Evolutionary conservation across 106 monocot species (phyloP).

Genomic region (Dendrobium chrysotoxum): DNA sequence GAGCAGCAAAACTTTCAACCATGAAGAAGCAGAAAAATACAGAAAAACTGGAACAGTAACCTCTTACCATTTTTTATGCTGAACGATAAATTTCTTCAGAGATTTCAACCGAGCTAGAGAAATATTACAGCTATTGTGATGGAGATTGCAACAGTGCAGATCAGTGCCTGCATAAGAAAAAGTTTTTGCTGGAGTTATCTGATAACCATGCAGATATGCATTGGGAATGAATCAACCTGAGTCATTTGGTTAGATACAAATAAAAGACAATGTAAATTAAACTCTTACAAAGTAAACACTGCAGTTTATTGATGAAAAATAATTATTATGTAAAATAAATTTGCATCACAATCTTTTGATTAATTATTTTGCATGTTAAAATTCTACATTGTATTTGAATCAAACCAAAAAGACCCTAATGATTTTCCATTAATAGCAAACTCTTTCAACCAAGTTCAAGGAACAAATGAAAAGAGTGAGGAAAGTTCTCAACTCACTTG

Average conservation of each 20-base stretch:
- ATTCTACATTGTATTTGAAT: neutral
- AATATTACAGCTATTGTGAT: conserved; percentile 9
- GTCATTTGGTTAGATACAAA: neutral
- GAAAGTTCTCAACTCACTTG: neutral
- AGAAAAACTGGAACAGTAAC: neutral
- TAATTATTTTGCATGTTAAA: neutral
- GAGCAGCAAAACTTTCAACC: neutral
- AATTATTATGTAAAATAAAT: neutral
- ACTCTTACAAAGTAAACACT: neutral
- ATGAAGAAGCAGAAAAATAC: neutral
- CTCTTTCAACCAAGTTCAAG: neutral
- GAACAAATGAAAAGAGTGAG: neutral
- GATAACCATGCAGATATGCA: neutral
- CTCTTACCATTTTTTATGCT: neutral
- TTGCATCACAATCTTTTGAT: neutral
- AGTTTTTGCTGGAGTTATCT: neutral
- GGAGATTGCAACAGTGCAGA: conserved; percentile 12
- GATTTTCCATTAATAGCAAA: neutral
- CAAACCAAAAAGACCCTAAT: neutral
- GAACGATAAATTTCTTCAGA: neutral
- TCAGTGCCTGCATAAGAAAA: conserved; percentile 5
- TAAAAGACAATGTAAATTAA: neutral
- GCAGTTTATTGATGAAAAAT: neutral
- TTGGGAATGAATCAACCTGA: too few relatives aligned
- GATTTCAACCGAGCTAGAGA: neutral